Evolutionary conservation across 805 yeast genomes (phyloP).

Genomic region (Candida xyloterini): DNA sequence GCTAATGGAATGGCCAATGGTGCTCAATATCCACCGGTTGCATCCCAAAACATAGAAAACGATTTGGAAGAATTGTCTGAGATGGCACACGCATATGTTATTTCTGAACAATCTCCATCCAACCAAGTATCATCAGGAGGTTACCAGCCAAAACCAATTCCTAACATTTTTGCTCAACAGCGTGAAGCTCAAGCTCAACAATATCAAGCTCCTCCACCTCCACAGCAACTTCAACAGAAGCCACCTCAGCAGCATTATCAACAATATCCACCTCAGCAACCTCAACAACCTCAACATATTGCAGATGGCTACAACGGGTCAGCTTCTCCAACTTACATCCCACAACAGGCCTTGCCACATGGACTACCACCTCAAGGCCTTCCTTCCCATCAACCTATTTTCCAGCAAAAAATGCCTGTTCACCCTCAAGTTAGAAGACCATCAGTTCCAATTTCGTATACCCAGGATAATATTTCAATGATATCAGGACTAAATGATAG

Average conservation of each 20-base stretch:
- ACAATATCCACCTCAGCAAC: not conserved
- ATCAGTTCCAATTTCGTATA: conserved; percentile 25
- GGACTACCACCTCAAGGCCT: conserved; percentile 36
- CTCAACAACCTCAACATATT: not conserved
- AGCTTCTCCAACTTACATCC: conserved; percentile 28
- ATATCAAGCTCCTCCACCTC: conserved; percentile 9
- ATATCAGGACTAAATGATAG: conserved; percentile 20
- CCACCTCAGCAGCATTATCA: conserved; percentile 3
- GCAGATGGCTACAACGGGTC: conserved; percentile 17
- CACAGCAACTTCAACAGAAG: conserved; percentile 8
- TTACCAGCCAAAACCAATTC: conserved; percentile 21
- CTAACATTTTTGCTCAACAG: conserved; percentile 20
- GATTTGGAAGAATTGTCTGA: conserved; percentile 33
- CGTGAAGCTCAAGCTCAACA: conserved; percentile 19
- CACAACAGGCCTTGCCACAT: conserved; percentile 32
- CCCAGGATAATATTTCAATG: conserved; percentile 24
- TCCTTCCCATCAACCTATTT: conserved; percentile 30
- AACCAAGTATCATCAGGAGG: conserved; percentile 11
- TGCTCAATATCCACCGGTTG: not conserved
- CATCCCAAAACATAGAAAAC: conserved; percentile 21
- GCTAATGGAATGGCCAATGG: conserved; percentile 5
- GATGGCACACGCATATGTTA: conserved; percentile 30
- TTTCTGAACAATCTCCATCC: conserved; percentile 28
- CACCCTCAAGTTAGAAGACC: conserved; percentile 26
- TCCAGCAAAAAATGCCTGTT: conserved; percentile 21